phyloP scores from a whole-genome alignment of 768 basidiomycete genomes.

The Serendipita sp. region DNA sequence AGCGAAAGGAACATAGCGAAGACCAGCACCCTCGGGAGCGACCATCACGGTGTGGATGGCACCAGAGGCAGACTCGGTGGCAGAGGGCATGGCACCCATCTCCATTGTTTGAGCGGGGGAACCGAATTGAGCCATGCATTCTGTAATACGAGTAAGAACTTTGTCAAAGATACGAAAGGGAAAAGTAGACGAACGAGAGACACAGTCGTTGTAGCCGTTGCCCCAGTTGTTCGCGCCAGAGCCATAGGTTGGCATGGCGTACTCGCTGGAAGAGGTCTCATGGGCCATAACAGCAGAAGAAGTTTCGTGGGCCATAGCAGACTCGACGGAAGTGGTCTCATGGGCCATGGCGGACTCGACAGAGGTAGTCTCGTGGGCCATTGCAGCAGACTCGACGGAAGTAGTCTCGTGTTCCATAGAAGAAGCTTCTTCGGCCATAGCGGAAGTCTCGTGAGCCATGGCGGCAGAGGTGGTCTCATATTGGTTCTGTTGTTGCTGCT shows the following conservation, averaged over 20 bases:
- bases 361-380: background rate
- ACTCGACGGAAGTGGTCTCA: background rate
- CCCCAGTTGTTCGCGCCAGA: background rate
- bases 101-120: background rate
- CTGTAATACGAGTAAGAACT: background rate
- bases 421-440: background rate
- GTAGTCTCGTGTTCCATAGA: background rate
- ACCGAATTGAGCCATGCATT: conserved; percentile 1
- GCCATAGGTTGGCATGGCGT: background rate
- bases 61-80: background rate
- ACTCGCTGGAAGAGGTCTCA: background rate
- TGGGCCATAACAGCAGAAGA: background rate
- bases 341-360: background rate
- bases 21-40: conserved; percentile 9
- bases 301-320: background rate
- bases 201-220: background rate
- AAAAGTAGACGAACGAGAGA: background rate
- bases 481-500: background rate
- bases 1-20: conserved; percentile 60
- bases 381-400: background rate
- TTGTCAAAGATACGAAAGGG: background rate
- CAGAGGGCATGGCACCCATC: background rate
- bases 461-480: background rate
- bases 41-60: background rate
- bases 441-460: background rate